Percentiles rank a stretch among this genome's conserved stretches.
These are phyloP conservation scores for Antrodiella citrinella DNA, from an alignment of 768 basidiomycete genomes.

Conservation along the genomic window DNA sequence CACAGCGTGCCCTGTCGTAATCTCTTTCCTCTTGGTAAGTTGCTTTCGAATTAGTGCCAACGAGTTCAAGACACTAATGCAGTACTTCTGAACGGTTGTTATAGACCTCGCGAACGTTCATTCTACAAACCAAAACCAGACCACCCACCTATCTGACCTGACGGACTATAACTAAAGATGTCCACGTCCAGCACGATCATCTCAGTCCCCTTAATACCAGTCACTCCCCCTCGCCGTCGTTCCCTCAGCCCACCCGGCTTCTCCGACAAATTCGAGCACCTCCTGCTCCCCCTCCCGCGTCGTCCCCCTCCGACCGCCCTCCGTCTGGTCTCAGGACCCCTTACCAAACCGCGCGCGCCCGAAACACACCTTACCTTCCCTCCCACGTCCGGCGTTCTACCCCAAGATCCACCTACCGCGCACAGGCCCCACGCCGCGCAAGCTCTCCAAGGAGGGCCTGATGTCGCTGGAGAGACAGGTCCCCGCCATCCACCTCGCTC, in stretches of 20 bases:
- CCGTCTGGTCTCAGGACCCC: constrained; percentile 49
- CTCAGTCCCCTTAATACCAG: neutral
- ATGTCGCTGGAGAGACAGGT: neutral
- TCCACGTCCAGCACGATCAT: neutral
- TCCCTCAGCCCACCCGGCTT: constrained; percentile 1
- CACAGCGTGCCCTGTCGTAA: constrained; percentile 3
- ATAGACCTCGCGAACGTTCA: no score
- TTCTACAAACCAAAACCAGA: no score
- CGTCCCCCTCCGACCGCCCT: constrained; percentile 63
- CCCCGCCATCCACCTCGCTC: neutral
- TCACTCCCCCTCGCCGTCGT: neutral
- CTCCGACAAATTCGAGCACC: constrained; percentile 1
- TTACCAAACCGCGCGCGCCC: constrained; percentile 51
- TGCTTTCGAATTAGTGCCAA: no score
- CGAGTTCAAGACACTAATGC: no score
- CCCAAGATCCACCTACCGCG: constrained; percentile 15
- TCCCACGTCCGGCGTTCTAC: constrained; percentile 43
- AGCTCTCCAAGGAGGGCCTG: neutral
- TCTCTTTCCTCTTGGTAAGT: no score
- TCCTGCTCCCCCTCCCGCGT: constrained; percentile 42
- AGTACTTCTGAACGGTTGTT: no score
- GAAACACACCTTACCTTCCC: constrained; percentile 59
- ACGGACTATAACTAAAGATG: no score
- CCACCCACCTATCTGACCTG: no score
- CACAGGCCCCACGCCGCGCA: constrained; percentile 7